A percentile compares a stretch with the other conserved stretches of the same genome.
Evolutionary conservation across 306 rosid genomes (phyloP).

Genomic region (Glycyrrhiza uralensis): DNA sequence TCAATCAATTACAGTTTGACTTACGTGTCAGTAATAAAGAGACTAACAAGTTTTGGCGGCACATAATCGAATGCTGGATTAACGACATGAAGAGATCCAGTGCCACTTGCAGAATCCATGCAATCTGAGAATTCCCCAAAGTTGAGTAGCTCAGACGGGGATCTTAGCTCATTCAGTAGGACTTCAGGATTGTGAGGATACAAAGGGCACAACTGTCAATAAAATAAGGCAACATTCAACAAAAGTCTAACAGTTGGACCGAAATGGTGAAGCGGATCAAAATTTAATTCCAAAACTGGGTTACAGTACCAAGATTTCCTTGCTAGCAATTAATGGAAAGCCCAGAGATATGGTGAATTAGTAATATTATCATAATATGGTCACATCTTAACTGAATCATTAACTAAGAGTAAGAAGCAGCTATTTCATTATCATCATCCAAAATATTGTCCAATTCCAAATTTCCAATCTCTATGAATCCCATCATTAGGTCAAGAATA

Average conservation of each 20-base stretch:
- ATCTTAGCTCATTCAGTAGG: slow-evolving; percentile 82
- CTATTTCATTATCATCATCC: background rate
- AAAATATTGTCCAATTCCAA: background rate
- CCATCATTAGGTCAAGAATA: slow-evolving; percentile 7
- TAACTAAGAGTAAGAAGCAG: background rate
- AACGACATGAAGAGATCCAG: slow-evolving; percentile 81
- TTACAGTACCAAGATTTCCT: background rate
- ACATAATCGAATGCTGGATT: slow-evolving; percentile 94
- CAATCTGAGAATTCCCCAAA: slow-evolving; percentile 97
- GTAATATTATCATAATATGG: slow-evolving; percentile 1
- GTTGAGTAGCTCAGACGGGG: slow-evolving; percentile 97
- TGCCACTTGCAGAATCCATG: slow-evolving; percentile 73
- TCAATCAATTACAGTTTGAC: slow-evolving; percentile 31
- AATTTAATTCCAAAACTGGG: slow-evolving; percentile 7
- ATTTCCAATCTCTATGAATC: slow-evolving; percentile 2
- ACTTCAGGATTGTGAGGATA: slow-evolving; percentile 98
- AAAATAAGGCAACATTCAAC: slow-evolving; percentile 27
- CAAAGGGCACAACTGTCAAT: slow-evolving; percentile 82
- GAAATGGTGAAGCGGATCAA: slow-evolving; percentile 7
- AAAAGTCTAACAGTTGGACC: slow-evolving; percentile 14
- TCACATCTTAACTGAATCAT: slow-evolving; percentile 11
- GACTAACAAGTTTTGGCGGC: slow-evolving; percentile 88
- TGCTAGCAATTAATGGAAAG: background rate
- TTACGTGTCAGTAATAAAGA: slow-evolving; percentile 97
- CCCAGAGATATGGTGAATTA: background rate